Base-by-base conservation (phyloP, 1,139 yeast genomes). In the Hansenula anomala region DNA sequence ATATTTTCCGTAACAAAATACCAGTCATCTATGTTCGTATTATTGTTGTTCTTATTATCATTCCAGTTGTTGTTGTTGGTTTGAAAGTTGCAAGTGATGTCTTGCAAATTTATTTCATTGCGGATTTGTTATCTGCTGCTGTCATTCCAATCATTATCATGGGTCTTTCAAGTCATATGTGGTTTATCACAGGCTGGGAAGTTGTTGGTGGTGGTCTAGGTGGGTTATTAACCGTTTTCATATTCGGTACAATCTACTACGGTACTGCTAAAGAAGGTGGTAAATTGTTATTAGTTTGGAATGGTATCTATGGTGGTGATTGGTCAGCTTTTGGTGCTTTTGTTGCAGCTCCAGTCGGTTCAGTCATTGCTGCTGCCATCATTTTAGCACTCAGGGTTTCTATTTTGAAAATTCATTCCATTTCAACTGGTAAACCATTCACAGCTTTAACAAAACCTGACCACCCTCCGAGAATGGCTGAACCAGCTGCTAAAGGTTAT, bases 291-390 rank as follows among this genome's bases (percentile, higher is more conserved):
- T 59, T 84, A 42, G 70, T 89, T 43, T 77, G 85, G 76, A 78
- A 87, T 48, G 97, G 97, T 37, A 65, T 90, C 30, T 90, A 90
- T 58, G 68, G 73, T 44, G 64, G 74, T 13, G 76, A 90, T 59
- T 90, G 97, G 97, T 87, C 95, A 54, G 80, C 95, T 0, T 90
- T 89, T 63, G 97, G 95, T 24, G 96, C 97, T 1, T 89, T 89
- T 63, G 94, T 86, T 7, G 85, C 81, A 48, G 95, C 97, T 2
- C 96, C 97, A 5, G 71, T 81, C 36, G 95, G 94, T 16, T 89
- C 94, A 16, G 51, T 89, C 3, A 46, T 82, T 3, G 66, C 81
- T 45, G 80, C 87, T 2, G 60, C 74, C 17, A 53, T 68, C 30
- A 68, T 73, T 34, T 72, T 84, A 26, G 79, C 57, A 1, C 27